phyloP scores from a whole-genome alignment of 441 rosid genomes.

The Jatropha podagrica region DNA sequence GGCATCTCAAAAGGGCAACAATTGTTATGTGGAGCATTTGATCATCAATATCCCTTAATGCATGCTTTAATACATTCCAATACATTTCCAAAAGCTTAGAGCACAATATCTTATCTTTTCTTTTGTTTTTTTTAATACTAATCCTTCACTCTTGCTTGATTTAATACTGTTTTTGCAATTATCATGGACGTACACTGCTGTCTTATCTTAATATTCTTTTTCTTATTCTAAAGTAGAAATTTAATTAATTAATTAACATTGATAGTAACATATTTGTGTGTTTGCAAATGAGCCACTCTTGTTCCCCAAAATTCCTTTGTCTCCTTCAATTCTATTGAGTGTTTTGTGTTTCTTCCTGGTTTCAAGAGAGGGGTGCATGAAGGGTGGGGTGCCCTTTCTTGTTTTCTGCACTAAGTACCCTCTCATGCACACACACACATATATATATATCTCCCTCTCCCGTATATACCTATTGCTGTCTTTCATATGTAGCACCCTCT shows the following conservation, averaged over 20 bases:
- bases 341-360: slow-evolving; percentile 21
- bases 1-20: slow-evolving; percentile 24
- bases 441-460: slow-evolving; percentile 14
- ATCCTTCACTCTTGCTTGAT: slow-evolving; percentile 17
- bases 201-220: slow-evolving; percentile 26
- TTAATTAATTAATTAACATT: background rate
- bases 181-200: slow-evolving; percentile 12
- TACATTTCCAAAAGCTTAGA: background rate
- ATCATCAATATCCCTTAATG: background rate
- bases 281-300: slow-evolving; percentile 24
- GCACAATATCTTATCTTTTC: background rate
- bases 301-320: slow-evolving; percentile 48
- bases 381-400: slow-evolving; percentile 19
- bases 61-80: background rate
- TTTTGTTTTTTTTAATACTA: slow-evolving; percentile 9
- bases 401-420: slow-evolving; percentile 36
- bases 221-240: slow-evolving; percentile 9
- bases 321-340: slow-evolving; percentile 22
- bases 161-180: slow-evolving; percentile 12
- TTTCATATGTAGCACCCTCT: slow-evolving; percentile 21
- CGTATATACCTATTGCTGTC: slow-evolving; percentile 43
- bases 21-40: slow-evolving; percentile 4
- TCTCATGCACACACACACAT: background rate
- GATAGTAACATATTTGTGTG: background rate
- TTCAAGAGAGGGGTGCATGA: slow-evolving; percentile 14